A percentile compares a stretch with the other conserved stretches of the same genome.
These are phyloP conservation scores for Peribolospora kevripleyi DNA, from an alignment of 768 basidiomycete species.

Conservation along the genomic window DNA sequence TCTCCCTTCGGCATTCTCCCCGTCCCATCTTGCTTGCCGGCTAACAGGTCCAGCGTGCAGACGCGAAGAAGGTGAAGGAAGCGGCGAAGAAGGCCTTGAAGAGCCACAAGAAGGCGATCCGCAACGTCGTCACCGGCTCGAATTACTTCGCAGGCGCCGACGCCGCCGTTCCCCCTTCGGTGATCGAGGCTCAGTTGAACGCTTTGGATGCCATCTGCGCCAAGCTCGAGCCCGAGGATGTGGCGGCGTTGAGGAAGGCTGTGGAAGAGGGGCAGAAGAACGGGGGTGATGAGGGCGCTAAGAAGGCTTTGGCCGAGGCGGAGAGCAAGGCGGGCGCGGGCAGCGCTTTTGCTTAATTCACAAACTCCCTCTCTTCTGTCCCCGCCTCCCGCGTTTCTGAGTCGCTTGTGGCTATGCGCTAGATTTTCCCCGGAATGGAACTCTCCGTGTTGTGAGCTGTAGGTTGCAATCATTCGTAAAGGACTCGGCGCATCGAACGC, in stretches of 20 bases:
- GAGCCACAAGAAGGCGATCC: constrained; percentile 19
- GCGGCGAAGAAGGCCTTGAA: constrained; percentile 20
- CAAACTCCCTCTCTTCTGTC: no score
- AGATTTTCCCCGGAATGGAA: no score
- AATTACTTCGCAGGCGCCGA: constrained; percentile 24
- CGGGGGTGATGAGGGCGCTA: no score
- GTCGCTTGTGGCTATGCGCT: no score
- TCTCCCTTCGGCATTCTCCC: not conserved
- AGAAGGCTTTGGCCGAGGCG: no score
- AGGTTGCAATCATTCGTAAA: no score
- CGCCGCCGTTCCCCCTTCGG: constrained; percentile 18
- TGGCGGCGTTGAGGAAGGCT: constrained; percentile 20
- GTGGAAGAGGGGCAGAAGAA: constrained; percentile 20
- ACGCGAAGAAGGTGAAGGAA: constrained; percentile 68
- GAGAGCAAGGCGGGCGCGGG: no score
- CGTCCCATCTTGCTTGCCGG: constrained; percentile 1
- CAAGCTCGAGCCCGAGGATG: constrained; percentile 21
- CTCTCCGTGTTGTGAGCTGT: no score
- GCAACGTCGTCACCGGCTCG: constrained; percentile 19
- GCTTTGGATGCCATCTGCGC: constrained; percentile 23
- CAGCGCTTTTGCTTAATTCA: no score
- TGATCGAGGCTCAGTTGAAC: constrained; percentile 22
- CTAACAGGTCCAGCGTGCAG: constrained; percentile 70
- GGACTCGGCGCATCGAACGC: no score
- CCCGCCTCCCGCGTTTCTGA: no score